A percentile compares a stretch with the other conserved stretches of the same genome.
Evolutionary conservation across 1,284 basidiomycete genomes (phyloP).

Genomic region (Ceratobasidium sp.): DNA sequence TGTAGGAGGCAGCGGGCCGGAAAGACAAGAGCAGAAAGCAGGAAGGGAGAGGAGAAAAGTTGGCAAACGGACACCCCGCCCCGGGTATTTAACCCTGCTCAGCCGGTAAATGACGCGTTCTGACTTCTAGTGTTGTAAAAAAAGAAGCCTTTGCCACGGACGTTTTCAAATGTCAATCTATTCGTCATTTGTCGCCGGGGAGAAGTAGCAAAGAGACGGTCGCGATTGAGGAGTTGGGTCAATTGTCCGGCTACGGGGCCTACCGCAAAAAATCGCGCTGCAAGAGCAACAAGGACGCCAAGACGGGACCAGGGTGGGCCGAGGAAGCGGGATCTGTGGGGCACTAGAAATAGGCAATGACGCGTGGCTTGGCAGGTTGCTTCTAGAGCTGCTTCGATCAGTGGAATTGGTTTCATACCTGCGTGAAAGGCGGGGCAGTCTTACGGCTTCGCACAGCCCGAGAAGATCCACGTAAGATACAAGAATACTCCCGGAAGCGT

Average conservation of each 20-base stretch:
- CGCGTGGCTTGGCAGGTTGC: slow-evolving; percentile 10
- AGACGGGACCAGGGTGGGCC: neutral
- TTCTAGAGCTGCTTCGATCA: slow-evolving; percentile 8
- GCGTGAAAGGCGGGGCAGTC: neutral
- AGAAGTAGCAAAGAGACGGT: neutral
- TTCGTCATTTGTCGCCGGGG: neutral
- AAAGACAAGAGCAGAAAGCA: neutral
- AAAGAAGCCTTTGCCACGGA: slow-evolving; percentile 8
- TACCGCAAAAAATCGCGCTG: neutral
- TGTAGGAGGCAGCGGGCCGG: neutral
- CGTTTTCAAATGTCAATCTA: neutral
- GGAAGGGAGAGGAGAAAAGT: neutral
- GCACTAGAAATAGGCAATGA: slow-evolving; percentile 30
- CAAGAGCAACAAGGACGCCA: neutral
- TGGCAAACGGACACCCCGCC: neutral
- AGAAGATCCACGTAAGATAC: neutral
- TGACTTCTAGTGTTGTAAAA: neutral
- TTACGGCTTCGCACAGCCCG: neutral
- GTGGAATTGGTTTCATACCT: neutral
- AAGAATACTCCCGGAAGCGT: neutral
- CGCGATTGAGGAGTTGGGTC: neutral
- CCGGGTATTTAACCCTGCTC: neutral
- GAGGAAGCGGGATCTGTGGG: neutral
- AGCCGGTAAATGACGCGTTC: slow-evolving; percentile 4
- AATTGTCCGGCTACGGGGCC: neutral